These are phyloP conservation scores for Saturnispora dispora DNA, from an alignment of 805 yeast genomes.

Conservation along the genomic window DNA sequence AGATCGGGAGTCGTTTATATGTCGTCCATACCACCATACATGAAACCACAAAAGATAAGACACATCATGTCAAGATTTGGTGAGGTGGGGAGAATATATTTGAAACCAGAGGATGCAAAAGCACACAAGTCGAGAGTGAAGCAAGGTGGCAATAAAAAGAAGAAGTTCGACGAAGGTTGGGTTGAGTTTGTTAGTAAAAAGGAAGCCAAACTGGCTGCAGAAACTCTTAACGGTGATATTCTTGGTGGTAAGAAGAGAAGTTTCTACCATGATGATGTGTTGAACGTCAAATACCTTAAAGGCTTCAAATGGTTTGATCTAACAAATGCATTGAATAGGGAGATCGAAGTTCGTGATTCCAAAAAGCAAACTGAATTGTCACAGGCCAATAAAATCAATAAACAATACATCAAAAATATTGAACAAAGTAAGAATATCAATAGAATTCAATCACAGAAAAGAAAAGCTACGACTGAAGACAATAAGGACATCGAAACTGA, in stretches of 20 bases:
- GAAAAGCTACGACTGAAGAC: slow-evolving; percentile 11
- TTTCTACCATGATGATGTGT: slow-evolving; percentile 87
- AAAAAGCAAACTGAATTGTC: slow-evolving; percentile 82
- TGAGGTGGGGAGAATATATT: slow-evolving; percentile 71
- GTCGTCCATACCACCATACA: slow-evolving; percentile 88
- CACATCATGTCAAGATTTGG: slow-evolving; percentile 80
- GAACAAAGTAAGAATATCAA: slow-evolving; percentile 77
- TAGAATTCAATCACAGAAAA: slow-evolving; percentile 46
- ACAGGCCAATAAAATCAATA: slow-evolving; percentile 81
- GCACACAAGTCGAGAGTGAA: slow-evolving; percentile 60
- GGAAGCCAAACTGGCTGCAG: slow-evolving; percentile 83
- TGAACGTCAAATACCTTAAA: slow-evolving; percentile 81
- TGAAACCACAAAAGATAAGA: slow-evolving; percentile 89
- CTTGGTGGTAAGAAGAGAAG: slow-evolving; percentile 89
- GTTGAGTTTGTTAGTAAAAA: slow-evolving; percentile 77
- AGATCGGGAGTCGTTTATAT: slow-evolving; percentile 90
- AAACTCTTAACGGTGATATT: slow-evolving; percentile 77
- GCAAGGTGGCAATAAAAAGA: slow-evolving; percentile 87
- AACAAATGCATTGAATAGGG: slow-evolving; percentile 87
- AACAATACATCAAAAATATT: slow-evolving; percentile 72
- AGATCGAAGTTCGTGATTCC: slow-evolving; percentile 80
- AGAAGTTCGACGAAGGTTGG: slow-evolving; percentile 92
- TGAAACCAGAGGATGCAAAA: slow-evolving; percentile 75
- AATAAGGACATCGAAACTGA: slow-evolving; percentile 17
- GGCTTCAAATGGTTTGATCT: slow-evolving; percentile 94